Evolutionary conservation across 1,284 basidiomycete genomes (phyloP).

Genomic region (Anthracocystis walkeri): DNA sequence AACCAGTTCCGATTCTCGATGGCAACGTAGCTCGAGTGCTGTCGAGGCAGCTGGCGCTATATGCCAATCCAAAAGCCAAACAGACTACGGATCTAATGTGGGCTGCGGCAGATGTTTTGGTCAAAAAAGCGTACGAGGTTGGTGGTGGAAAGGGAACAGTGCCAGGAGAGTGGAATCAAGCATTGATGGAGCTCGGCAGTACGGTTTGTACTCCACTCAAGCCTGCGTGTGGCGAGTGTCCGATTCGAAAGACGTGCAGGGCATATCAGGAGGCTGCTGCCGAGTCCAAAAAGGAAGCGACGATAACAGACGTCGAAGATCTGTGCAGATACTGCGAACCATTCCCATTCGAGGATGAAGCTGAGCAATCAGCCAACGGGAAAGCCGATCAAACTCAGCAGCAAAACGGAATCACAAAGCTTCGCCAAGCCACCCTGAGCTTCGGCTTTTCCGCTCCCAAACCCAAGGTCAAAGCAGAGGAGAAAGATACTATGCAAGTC

Average conservation of each 20-base stretch:
- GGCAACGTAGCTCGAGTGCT: conserved; percentile 66
- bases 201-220: conserved; percentile 48
- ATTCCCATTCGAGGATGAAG: conserved; percentile 41
- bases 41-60: conserved; percentile 60
- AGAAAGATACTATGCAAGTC: not conserved
- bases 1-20: conserved; percentile 63
- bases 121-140: conserved; percentile 36
- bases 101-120: conserved; percentile 56
- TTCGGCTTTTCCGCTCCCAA: conserved; percentile 27
- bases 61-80: conserved; percentile 61
- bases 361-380: conserved; percentile 7
- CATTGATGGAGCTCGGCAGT: conserved; percentile 67
- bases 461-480: conserved; percentile 8
- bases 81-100: conserved; percentile 60
- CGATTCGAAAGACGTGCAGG: conserved; percentile 52
- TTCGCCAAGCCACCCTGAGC: conserved; percentile 39
- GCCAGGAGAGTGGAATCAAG: conserved; percentile 67
- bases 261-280: conserved; percentile 28
- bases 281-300: conserved; percentile 1
- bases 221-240: conserved; percentile 57
- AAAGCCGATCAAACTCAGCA: conserved; percentile 2
- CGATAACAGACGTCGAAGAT: conserved; percentile 58
- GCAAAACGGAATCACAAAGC: conserved; percentile 21
- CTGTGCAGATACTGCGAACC: conserved; percentile 61
- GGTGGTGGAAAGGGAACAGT: conserved; percentile 23